Base-by-base conservation (phyloP, 176 grass and related monocot genomes). In the Cocos nucifera region DNA sequence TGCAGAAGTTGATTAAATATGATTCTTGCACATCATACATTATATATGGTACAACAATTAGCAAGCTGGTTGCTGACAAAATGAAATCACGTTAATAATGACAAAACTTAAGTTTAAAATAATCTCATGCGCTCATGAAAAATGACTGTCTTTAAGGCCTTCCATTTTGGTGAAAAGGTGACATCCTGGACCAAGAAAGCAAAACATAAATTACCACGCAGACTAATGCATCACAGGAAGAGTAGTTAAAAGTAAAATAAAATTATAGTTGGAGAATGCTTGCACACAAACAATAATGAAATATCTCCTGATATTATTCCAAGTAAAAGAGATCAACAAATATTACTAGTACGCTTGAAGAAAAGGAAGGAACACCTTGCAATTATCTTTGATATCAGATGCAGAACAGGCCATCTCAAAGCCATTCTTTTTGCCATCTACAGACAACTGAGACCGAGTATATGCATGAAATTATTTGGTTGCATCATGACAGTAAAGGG, bases 121-220 rank as follows among this genome's bases (percentile, higher is more conserved):
- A 61, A 66, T 58, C 50, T 54, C 10, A 97, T 87, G 80, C 78
- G 69, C 51, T 91, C 70, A 53, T 67, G 62, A 23, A 91, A 97
- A 66, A 97, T 97, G 56, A 97, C 81, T 59, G 87, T 97, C 17
- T 71, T 20, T 14, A 91, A 91, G 73, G 56, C 71, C 70, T 91
- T 97, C 87, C 92, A 97, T 70, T 79, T 79, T 81, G 83, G 6
- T 29, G 83, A 69, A 66, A 95, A 80, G 17, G 44, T 82, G 30
- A 86, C 83, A 69, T 74, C 69, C 80, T 95, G 56, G 56, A 74
- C 57, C 32, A 60, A 77, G 17, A 75, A 50, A 32, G 32, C 25
- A 76, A 50, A 17, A 78, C 4, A 53, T 71, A 77, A 30, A 22
- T 53, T 2, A 4, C 44, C 15, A 73, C 27, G 12, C 18, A 69